Evolutionary conservation across 1,284 basidiomycete species (phyloP).

Genomic region (Cystobasidiaceae sp.): DNA sequence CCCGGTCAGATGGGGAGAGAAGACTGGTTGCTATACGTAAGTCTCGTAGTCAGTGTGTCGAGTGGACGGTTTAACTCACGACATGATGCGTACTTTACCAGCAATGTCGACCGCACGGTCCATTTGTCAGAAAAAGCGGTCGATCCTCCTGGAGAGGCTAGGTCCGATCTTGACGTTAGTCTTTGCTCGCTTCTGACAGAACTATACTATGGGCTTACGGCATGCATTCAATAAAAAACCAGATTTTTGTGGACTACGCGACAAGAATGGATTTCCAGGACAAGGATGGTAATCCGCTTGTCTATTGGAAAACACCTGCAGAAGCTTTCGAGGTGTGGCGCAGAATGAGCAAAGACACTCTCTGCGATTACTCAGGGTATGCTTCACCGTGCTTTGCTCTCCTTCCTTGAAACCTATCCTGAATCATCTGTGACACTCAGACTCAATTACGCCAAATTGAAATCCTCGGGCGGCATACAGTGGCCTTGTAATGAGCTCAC

Average conservation of each 20-base stretch:
- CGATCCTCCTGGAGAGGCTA: slow-evolving; percentile 16
- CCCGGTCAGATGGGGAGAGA: slow-evolving; percentile 14
- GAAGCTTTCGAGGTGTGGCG: slow-evolving; percentile 20
- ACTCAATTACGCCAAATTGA: slow-evolving; percentile 1
- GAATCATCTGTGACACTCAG: neutral
- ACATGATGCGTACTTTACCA: neutral
- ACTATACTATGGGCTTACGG: neutral
- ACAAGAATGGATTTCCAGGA: slow-evolving; percentile 14
- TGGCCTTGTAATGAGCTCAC: slow-evolving; percentile 22
- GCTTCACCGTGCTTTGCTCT: neutral
- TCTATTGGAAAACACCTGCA: slow-evolving; percentile 8
- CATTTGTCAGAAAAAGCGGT: slow-evolving; percentile 14
- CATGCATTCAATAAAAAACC: neutral
- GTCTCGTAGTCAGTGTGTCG: neutral
- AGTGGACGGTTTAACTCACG: neutral
- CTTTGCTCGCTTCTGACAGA: neutral
- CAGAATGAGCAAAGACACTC: neutral
- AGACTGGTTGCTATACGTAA: slow-evolving; percentile 2
- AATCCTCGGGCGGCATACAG: neutral
- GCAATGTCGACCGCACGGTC: slow-evolving; percentile 19
- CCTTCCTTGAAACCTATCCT: neutral
- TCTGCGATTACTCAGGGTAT: slow-evolving; percentile 20
- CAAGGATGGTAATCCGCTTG: slow-evolving; percentile 1
- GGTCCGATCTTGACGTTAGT: slow-evolving; percentile 1
- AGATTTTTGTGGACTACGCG: slow-evolving; percentile 19